Evolutionary conservation across 495 filamentous ascomycete genomes (phyloP), one percentile per base, ranked within the genome.

Genomic region (Aspergillus ellipticus): DNA sequence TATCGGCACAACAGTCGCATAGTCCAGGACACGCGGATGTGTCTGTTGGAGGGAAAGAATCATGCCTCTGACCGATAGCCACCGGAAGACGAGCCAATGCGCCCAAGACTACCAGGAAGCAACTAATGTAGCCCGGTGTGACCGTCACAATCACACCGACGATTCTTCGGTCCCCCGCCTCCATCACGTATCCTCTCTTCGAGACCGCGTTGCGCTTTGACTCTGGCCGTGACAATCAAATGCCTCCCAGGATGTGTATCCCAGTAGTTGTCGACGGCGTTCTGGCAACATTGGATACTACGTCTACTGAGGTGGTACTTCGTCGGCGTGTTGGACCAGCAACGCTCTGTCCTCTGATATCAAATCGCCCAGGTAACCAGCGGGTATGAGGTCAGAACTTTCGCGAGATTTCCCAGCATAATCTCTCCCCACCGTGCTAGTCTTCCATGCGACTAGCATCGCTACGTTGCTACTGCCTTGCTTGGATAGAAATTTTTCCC

Each of bases 81-180:
- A 24, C 15, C 43, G 19, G 13, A 37, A 15, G 33, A 9, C 33
- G 11, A 9, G 8, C 8, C 33, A 2, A 15, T 37, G 33, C 11
- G 11, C 33, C 9, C 33, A 10, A 3, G 13, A 9, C 9, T 5
- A 11, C 33, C 43, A 13, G 9, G 26, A 24, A 47, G 20, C 26
- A 26, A n/a, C 20, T 47, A n/a, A 47, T 22, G 43, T 47, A 47
- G 43, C 43, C 20, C 21, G 13, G 26, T 21, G 43, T 6, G 19
- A 47, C 26, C 4, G 43, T 47, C 43, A 47, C 43, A 26, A 47
- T 47, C 43, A 47, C 43, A 47, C 43, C 43, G 19, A 22, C 26
- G 13, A 13, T 19, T 26, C 21, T 2, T 37, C 9, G 13, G 33
- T 37, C n/a, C 4, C 4, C 43, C 20, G 21, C 21, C 21, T 22